Conservation (phyloP, 1,139 yeast genomes). For the Candida glucosophila region DNA sequence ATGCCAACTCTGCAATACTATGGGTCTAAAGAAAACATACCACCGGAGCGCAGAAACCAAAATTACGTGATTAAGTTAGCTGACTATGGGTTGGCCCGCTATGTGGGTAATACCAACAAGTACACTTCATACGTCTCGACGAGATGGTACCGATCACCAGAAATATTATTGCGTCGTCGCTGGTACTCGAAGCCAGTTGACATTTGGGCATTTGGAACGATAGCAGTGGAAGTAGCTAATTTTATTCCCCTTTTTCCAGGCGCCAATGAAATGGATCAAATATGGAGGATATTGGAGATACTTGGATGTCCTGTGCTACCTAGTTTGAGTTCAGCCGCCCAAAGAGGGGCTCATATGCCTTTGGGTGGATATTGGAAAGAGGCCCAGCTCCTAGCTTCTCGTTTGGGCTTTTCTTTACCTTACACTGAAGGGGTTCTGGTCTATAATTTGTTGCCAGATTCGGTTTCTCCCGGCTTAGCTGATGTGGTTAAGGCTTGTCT, state of each 20-base stretch:
- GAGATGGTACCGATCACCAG: constrained; percentile 96
- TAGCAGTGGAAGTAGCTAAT: constrained; percentile 73
- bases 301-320: constrained; percentile 59
- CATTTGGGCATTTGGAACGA: constrained; percentile 91
- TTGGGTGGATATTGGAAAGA: constrained; percentile 66
- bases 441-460: constrained; percentile 17
- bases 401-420: constrained; percentile 49
- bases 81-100: constrained; percentile 86
- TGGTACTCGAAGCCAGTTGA: constrained; percentile 73
- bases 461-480: constrained; percentile 22
- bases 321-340: constrained; percentile 5
- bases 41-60: constrained; percentile 29
- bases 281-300: constrained; percentile 53
- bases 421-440: constrained; percentile 20
- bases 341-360: constrained; percentile 21
- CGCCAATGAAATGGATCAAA: constrained; percentile 65
- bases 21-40: constrained; percentile 33
- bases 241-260: constrained; percentile 84
- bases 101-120: constrained; percentile 41
- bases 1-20: constrained; percentile 48
- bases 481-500: constrained; percentile 51
- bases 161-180: constrained; percentile 62
- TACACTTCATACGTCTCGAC: constrained; percentile 85
- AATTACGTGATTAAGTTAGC: constrained; percentile 71
- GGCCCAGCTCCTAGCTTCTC: constrained; percentile 40